These are phyloP conservation scores for Sporobolomyces pararoseus DNA, from an alignment of 768 basidiomycete species.

Conservation along the genomic window DNA sequence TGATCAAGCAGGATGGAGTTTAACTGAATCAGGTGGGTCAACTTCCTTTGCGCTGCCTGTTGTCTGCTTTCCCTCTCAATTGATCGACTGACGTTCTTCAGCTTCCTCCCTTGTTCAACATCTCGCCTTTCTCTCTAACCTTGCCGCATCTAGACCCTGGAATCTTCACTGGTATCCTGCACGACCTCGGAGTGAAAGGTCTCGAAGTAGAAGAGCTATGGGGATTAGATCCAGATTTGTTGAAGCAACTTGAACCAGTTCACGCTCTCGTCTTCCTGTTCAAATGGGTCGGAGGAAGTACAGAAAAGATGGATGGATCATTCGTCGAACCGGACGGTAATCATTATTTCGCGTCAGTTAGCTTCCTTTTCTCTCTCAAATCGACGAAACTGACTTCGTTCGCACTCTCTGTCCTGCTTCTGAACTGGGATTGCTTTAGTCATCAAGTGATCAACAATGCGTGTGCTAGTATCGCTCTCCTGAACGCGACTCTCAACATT, in stretches of 20 bases:
- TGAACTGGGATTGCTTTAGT: background rate
- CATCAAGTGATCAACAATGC: slow-evolving; percentile 84
- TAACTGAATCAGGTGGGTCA: slow-evolving; percentile 28
- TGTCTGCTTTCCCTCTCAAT: background rate
- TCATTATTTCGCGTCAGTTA: slow-evolving; percentile 65
- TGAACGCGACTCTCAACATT: slow-evolving; percentile 42
- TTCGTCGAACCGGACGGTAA: slow-evolving; percentile 52
- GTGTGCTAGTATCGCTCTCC: slow-evolving; percentile 56
- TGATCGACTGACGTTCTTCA: background rate
- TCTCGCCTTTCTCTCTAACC: background rate
- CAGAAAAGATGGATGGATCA: slow-evolving; percentile 39
- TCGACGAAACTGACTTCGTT: slow-evolving; percentile 7
- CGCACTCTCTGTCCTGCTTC: background rate
- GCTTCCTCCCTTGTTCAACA: too few species aligned
- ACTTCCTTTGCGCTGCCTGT: too few species aligned
- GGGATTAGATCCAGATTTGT: slow-evolving; percentile 59
- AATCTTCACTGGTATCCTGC: slow-evolving; percentile 65
- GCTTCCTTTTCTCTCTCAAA: slow-evolving; percentile 55
- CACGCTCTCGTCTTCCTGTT: slow-evolving; percentile 92
- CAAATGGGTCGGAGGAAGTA: slow-evolving; percentile 76
- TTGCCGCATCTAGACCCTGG: slow-evolving; percentile 24
- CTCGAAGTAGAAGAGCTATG: slow-evolving; percentile 84
- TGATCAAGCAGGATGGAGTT: slow-evolving; percentile 25
- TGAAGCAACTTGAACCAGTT: slow-evolving; percentile 55
- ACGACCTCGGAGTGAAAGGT: slow-evolving; percentile 68